Conservation (phyloP, 345 rosid genomes). For the Eucalyptus marginata region DNA sequence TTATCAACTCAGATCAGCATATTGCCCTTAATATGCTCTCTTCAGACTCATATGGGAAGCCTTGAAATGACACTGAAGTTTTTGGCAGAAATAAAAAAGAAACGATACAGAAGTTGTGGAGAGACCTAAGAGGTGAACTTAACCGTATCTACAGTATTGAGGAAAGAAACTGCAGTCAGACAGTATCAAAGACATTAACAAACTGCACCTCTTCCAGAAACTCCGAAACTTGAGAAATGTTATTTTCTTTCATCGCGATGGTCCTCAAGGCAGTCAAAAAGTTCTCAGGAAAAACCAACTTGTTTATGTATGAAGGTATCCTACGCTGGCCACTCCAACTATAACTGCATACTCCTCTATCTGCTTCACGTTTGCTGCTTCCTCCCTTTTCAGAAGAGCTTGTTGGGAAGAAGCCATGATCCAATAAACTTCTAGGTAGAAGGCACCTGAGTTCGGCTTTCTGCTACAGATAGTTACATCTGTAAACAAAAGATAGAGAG, state of each 20-base stretch:
- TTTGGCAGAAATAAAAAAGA: background rate
- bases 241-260: slow-evolving; percentile 67
- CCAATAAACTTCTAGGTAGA: slow-evolving; percentile 52
- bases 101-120: background rate
- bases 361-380: slow-evolving; percentile 1
- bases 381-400: slow-evolving; percentile 17
- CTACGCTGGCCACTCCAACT: slow-evolving; percentile 94
- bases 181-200: background rate
- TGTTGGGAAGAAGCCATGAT: slow-evolving; percentile 49
- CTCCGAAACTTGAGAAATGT: slow-evolving; percentile 52
- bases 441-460: slow-evolving; percentile 78
- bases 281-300: slow-evolving; percentile 79
- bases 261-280: slow-evolving; percentile 78
- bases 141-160: background rate
- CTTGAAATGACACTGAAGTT: background rate
- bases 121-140: background rate
- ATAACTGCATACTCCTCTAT: slow-evolving; percentile 21
- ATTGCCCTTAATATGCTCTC: background rate
- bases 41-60: background rate
- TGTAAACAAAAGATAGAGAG: background rate
- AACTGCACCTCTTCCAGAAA: slow-evolving; percentile 73
- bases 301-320: slow-evolving; percentile 56
- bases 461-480: slow-evolving; percentile 22
- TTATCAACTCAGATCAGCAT: background rate
- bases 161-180: background rate